Percentiles rank a stretch among this genome's conserved stretches.
Conservation (phyloP, 305 asterid genomes). For the Solanum hybrid region DNA sequence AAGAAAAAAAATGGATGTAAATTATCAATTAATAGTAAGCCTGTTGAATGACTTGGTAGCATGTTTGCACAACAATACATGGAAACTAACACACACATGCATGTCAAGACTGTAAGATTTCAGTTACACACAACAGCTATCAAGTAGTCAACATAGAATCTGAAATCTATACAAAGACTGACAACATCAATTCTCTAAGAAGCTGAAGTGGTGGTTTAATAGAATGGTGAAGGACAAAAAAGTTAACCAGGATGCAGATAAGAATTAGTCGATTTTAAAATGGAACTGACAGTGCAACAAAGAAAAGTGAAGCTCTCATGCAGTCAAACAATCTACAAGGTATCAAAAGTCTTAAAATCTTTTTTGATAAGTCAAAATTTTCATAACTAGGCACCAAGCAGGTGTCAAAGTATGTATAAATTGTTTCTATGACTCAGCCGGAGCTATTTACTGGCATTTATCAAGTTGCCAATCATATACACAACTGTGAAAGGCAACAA, state of each 20-base stretch:
- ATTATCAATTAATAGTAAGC: not conserved
- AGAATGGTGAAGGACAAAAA: not conserved
- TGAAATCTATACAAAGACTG: not conserved
- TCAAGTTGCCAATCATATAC: not conserved
- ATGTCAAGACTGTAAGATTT: not conserved
- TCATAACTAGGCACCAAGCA: not conserved
- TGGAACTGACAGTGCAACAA: not conserved
- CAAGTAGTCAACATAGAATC: not conserved
- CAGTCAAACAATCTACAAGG: not conserved
- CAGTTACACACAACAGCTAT: not conserved
- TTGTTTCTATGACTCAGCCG: not conserved
- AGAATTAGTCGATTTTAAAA: not conserved
- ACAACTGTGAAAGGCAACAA: not conserved
- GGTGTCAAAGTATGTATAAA: not conserved
- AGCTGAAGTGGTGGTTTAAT: not conserved
- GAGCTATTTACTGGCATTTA: not conserved
- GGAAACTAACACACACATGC: not conserved
- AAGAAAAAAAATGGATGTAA: slow-evolving; percentile 11
- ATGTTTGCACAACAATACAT: slow-evolving; percentile 6
- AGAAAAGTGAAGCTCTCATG: not conserved
- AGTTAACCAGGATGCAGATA: not conserved
- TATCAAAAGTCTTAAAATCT: not conserved
- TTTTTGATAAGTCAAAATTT: not conserved
- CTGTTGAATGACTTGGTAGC: not conserved
- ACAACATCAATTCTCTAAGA: not conserved